A percentile compares a stretch with the other conserved stretches of the same genome.
Evolutionary conservation across 179 eudicot species (phyloP).

Genomic region (Nepenthes alata): DNA sequence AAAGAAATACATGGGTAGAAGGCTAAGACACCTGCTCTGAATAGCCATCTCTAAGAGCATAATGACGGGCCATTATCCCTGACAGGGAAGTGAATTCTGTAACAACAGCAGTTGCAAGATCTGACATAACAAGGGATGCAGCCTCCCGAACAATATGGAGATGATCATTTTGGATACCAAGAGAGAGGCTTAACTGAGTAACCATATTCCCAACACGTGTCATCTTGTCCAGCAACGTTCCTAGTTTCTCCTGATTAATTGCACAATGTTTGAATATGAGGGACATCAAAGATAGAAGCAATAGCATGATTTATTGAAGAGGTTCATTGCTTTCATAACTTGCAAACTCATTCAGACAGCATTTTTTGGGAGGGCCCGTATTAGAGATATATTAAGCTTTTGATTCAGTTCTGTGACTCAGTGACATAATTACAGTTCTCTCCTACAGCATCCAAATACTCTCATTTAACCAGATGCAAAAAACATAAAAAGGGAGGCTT

Average conservation of each 20-base stretch:
- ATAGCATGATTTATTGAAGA: background rate
- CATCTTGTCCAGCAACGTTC: conserved; percentile 97
- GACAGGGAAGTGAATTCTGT: conserved; percentile 91
- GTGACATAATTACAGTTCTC: too few species aligned
- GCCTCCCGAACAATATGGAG: conserved; percentile 51
- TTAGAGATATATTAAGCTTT: too few species aligned
- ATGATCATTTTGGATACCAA: conserved; percentile 39
- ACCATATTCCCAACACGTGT: conserved; percentile 54
- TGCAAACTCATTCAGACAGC: background rate
- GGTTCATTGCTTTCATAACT: background rate
- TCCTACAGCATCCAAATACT: too few species aligned
- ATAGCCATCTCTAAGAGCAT: conserved; percentile 93
- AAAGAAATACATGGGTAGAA: background rate
- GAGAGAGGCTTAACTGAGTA: conserved; percentile 39
- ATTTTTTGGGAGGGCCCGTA: too few species aligned
- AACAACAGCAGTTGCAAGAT: conserved; percentile 96
- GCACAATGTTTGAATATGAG: background rate
- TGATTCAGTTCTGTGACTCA: too few species aligned
- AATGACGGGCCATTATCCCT: conserved; percentile 93
- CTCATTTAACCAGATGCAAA: too few species aligned
- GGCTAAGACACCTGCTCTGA: conserved; percentile 56
- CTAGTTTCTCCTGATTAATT: conserved; percentile 82
- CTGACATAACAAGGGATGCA: conserved; percentile 91
- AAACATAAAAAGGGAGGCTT: too few species aligned
- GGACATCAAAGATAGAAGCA: background rate